Evolutionary conservation across 2,329 filamentous ascomycete species (phyloP).

Genomic region (Pestalotiopsis sp.): DNA sequence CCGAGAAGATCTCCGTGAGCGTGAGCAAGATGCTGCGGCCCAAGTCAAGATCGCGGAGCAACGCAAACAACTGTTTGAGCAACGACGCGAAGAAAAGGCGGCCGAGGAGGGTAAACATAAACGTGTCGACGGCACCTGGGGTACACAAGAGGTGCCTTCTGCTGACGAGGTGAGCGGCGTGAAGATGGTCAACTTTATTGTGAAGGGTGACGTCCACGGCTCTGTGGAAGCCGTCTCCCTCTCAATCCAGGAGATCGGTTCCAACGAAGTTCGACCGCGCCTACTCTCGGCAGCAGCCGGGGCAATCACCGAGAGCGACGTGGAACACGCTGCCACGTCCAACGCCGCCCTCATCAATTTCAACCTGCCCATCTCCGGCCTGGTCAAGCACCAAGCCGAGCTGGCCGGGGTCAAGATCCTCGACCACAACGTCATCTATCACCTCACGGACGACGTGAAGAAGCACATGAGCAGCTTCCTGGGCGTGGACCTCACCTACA

Average conservation of each 20-base stretch:
- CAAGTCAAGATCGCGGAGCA: constrained; percentile 75
- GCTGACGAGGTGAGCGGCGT: constrained; percentile 42
- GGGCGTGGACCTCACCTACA: constrained; percentile 64
- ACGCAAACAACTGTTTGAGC: constrained; percentile 59
- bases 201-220: constrained; percentile 92
- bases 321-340: constrained; percentile 82
- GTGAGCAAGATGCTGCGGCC: constrained; percentile 75
- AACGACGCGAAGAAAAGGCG: constrained; percentile 60
- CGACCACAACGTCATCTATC: constrained; percentile 86
- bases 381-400: constrained; percentile 72
- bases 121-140: constrained; percentile 29
- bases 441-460: constrained; percentile 73
- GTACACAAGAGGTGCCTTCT: constrained; percentile 31
- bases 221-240: constrained; percentile 89
- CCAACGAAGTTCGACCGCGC: constrained; percentile 77
- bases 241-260: constrained; percentile 77
- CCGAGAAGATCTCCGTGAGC: constrained; percentile 71
- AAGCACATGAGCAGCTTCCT: constrained; percentile 70
- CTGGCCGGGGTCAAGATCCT: constrained; percentile 74
- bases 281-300: constrained; percentile 81
- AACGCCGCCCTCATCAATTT: constrained; percentile 82
- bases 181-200: constrained; percentile 73
- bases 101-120: constrained; percentile 26
- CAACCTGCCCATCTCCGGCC: constrained; percentile 70
- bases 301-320: constrained; percentile 79